These are phyloP conservation scores for Citrus cavaleriei DNA, from an alignment of 345 rosid genomes.

Conservation along the genomic window DNA sequence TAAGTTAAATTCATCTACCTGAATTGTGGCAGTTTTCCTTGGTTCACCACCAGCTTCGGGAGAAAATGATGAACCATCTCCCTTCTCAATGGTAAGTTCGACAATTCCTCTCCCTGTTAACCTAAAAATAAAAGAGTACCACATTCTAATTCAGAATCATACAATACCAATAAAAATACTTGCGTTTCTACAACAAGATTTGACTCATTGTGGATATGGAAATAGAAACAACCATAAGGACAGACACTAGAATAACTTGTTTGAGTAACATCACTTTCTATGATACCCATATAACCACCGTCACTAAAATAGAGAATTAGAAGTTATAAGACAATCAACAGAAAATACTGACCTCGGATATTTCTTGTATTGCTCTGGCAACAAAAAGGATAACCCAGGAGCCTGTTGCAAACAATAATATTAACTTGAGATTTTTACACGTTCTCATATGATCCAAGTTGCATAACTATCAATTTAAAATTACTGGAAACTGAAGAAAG, in stretches of 20 bases:
- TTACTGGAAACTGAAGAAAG: slow-evolving; percentile 1
- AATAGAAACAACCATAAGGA: not conserved
- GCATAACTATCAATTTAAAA: not conserved
- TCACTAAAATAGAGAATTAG: not conserved
- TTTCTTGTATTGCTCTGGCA: slow-evolving; percentile 76
- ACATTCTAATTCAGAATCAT: not conserved
- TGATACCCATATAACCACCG: not conserved
- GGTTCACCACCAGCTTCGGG: slow-evolving; percentile 75
- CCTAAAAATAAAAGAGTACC: slow-evolving; percentile 34
- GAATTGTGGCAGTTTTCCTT: slow-evolving; percentile 68
- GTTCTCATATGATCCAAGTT: not conserved
- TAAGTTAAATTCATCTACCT: slow-evolving; percentile 34
- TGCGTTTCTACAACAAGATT: not conserved
- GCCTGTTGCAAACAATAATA: slow-evolving; percentile 56
- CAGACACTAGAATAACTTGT: not conserved
- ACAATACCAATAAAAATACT: not conserved
- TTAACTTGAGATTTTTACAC: slow-evolving; percentile 11
- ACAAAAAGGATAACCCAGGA: slow-evolving; percentile 88
- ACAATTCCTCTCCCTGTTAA: slow-evolving; percentile 81
- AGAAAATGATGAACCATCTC: slow-evolving; percentile 77
- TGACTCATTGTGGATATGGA: not conserved
- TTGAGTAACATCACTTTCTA: not conserved
- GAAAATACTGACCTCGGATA: slow-evolving; percentile 70
- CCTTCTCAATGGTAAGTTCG: slow-evolving; percentile 76
- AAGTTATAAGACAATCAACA: not conserved